A percentile compares a stretch with the other conserved stretches of the same genome.
Evolutionary conservation across 805 yeast species (phyloP).

Genomic region (Wickerhamomyces alni): DNA sequence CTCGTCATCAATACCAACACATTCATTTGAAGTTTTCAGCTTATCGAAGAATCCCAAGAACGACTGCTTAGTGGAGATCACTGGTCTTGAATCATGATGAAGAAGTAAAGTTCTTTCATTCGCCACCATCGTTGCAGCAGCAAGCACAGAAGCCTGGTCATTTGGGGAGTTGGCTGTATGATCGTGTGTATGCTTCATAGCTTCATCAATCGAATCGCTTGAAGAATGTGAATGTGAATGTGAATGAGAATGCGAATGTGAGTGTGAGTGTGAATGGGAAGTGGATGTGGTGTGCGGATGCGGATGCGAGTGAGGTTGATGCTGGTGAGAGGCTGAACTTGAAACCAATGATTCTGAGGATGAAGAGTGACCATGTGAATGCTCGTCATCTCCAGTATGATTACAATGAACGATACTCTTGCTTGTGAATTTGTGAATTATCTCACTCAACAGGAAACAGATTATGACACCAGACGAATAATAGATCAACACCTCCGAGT

Average conservation of each 20-base stretch:
- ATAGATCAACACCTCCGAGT: conserved; percentile 36
- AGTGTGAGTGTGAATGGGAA: conserved; percentile 9
- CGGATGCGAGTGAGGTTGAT: conserved; percentile 1
- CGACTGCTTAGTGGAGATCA: conserved; percentile 4
- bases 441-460: conserved; percentile 54
- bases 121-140: too few relatives aligned
- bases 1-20: conserved; percentile 18
- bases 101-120: conserved; percentile 1
- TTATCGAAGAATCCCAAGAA: conserved; percentile 9
- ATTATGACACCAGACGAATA: conserved; percentile 53
- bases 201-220: not conserved
- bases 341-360: conserved; percentile 4
- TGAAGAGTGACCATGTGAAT: conserved; percentile 8
- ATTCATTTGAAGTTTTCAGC: conserved; percentile 5
- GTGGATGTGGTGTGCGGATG: not conserved
- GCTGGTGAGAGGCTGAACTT: conserved; percentile 3
- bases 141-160: too few relatives aligned
- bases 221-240: conserved; percentile 1
- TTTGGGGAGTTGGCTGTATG: too few relatives aligned
- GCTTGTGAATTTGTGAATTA: conserved; percentile 71
- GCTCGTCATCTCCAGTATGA: conserved; percentile 41
- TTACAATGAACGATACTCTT: conserved; percentile 84
- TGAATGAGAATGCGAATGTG: conserved; percentile 3
- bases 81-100: not conserved
- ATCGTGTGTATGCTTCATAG: not conserved